A percentile compares a stretch with the other conserved stretches of the same genome.
phyloP scores from a whole-genome alignment of 1,284 basidiomycete genomes.

The Cryptococcus sp. region DNA sequence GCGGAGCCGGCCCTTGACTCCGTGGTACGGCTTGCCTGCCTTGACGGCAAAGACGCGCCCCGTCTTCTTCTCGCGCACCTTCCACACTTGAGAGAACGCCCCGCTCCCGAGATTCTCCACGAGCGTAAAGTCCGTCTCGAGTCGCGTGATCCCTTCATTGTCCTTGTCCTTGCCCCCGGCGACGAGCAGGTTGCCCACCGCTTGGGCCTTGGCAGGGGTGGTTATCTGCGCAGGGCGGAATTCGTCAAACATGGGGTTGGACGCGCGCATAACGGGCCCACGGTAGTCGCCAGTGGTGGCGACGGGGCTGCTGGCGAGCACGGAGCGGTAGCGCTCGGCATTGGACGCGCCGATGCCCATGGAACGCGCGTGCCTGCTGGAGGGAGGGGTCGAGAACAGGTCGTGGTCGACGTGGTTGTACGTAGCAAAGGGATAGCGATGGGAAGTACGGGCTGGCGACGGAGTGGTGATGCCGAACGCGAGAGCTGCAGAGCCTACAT shows the following conservation, averaged over 20 bases:
- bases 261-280: constrained; percentile 39
- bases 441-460: constrained; percentile 24
- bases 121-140: constrained; percentile 60
- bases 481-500: constrained; percentile 14
- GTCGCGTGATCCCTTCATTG: constrained; percentile 4
- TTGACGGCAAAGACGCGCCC: constrained; percentile 80
- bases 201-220: not conserved
- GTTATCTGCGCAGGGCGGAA: constrained; percentile 6
- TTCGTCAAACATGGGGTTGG: constrained; percentile 47
- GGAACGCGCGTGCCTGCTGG: not conserved
- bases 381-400: constrained; percentile 18
- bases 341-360: constrained; percentile 9
- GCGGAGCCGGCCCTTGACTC: constrained; percentile 80
- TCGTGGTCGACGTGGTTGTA: constrained; percentile 9
- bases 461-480: constrained; percentile 34
- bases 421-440: constrained; percentile 36
- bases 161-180: not conserved
- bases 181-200: not conserved
- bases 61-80: constrained; percentile 67
- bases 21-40: constrained; percentile 86
- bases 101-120: constrained; percentile 81
- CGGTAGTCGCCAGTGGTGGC: constrained; percentile 12
- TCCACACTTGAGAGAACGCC: constrained; percentile 90
- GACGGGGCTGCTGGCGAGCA: constrained; percentile 10
- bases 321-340: constrained; percentile 9